A percentile compares a stretch with the other conserved stretches of the same genome.
These are phyloP conservation scores for Emergomyces africanus DNA, from an alignment of 2,329 filamentous ascomycete species.

Conservation along the genomic window DNA sequence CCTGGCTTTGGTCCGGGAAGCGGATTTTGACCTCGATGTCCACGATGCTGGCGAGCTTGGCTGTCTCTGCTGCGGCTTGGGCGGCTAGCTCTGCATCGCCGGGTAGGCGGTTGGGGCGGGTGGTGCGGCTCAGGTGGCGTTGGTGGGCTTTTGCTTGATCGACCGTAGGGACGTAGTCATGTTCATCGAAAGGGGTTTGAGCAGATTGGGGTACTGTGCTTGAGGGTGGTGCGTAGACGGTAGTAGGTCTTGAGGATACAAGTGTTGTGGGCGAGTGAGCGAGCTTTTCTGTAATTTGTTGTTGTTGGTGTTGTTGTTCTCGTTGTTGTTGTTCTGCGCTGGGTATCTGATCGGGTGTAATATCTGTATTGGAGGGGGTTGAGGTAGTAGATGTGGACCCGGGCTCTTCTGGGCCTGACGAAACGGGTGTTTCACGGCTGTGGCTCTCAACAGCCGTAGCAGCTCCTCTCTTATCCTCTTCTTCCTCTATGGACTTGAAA, in stretches of 20 bases:
- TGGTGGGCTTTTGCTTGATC: conserved; percentile 71
- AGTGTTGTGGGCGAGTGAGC: conserved; percentile 11
- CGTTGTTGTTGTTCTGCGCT: conserved; percentile 5
- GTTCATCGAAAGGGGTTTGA: conserved; percentile 51
- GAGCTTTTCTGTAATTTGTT: conserved; percentile 1
- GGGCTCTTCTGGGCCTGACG: conserved; percentile 6
- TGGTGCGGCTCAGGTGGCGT: conserved; percentile 62
- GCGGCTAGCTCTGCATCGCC: conserved; percentile 73
- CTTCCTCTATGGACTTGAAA: conserved; percentile 44
- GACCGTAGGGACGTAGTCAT: conserved; percentile 69
- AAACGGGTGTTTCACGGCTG: neutral
- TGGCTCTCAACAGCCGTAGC: conserved; percentile 6
- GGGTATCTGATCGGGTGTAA: neutral
- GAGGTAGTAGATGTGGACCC: conserved; percentile 8
- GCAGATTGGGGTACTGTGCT: conserved; percentile 66
- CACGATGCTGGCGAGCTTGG: conserved; percentile 52
- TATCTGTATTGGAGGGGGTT: conserved; percentile 6
- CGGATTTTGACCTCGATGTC: conserved; percentile 66
- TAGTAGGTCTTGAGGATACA: conserved; percentile 40
- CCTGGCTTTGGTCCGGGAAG: conserved; percentile 73
- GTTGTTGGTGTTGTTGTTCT: conserved; percentile 3
- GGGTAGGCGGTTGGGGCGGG: conserved; percentile 64
- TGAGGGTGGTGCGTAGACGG: conserved; percentile 66
- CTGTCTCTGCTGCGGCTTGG: conserved; percentile 51
- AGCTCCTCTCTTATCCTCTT: conserved; percentile 9